Evolutionary conservation across 805 yeast species (phyloP), one percentile per base, ranked within the genome.

Genomic region (Lipomyces oligophaga): DNA sequence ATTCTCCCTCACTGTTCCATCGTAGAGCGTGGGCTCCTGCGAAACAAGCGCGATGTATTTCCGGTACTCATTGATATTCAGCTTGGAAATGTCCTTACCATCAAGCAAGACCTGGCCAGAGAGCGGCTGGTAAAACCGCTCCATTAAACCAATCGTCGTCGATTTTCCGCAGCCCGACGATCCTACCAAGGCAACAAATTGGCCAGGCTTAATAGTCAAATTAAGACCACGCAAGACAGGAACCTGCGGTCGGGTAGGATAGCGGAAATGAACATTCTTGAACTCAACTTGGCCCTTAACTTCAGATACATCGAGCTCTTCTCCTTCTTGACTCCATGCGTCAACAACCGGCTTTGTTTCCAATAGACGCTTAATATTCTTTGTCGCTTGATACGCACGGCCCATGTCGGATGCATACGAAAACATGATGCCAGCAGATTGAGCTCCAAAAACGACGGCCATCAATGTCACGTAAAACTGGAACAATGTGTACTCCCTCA

Each of bases 1-100:
- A 59, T 87, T 87, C 60, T 86, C 95, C 60, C 79, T 65, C 32
- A 87, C 82, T 0, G 90, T 73, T 46, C 86, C 93, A 60, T 87
- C 85, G 70, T 85, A 87, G 37, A 87, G 68, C 8, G 58, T 60
- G 15, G 63, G 62, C 47, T 80, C 84, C 60, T 80, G 85, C 49
- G 76, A 80, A 6, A 80, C 85, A 38, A 78, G 72, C 5, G 85
- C 83, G 15, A 77, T 65, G 42, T 73, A 72, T 13, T 70, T 60
- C 31, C 85, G 64, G 62, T 75, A 75, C 52, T 69, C 67, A 38
- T 77, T 76, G 44, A 80, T 67, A 57, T 77, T 77, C 47, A 74
- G 67, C 7, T 69, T 67, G 27, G 66, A 60, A 35, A 79, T 75
- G 53, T 78, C 71, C 42, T 62, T 60, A 2, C 81, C 83, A 19